Evolutionary conservation across 768 basidiomycete genomes (phyloP), one percentile per base, ranked within the genome.

Genomic region (Termitomyces sp.): DNA sequence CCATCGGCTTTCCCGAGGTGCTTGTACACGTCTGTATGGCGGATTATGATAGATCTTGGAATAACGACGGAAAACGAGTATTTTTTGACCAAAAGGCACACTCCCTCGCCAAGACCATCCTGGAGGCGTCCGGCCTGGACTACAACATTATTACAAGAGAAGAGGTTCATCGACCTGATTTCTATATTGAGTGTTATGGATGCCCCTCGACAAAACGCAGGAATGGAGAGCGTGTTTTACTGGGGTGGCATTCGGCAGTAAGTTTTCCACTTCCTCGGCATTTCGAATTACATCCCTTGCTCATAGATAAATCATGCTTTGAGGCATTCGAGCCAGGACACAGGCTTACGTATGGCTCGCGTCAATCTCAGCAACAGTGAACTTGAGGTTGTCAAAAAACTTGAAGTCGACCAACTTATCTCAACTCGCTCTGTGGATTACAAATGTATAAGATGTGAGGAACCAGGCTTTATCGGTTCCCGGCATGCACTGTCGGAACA

Each of bases 71-170:
- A 30, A 30, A 47, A 18, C 26, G 26, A n/a, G 5, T 58, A 12
- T 26, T 28, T 13, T 55, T 58, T 23, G n/a, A 20, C 23, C 6
- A 44, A 30, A 43, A 49, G 40, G 28, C 20, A 32, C 49, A 33
- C 13, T 20, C n/a, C 10, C 6, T 50, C 16, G 61, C 57, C 13
- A 58, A 36, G 36, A 16, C 46, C 10, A 61, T 61, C 36, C 23
- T 61, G 26, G 52, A 61, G 51, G 53, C 57, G 26, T 58, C 55
- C 5, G 61, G 57, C 5, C 23, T 61, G 18, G 57, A 58, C 47
- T 51, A 53, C 36, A 20, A 53, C 8, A n/a, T 13, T 8, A 57
- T 41, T 1, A 47, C 52, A 2, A 43, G 56, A n/a, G 33, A 50
- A 13, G 51, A 58, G 2, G 38, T 58, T 16, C 40, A 58, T 23